Evolutionary conservation across 768 basidiomycete species (phyloP).

Genomic region (Russula lepida): DNA sequence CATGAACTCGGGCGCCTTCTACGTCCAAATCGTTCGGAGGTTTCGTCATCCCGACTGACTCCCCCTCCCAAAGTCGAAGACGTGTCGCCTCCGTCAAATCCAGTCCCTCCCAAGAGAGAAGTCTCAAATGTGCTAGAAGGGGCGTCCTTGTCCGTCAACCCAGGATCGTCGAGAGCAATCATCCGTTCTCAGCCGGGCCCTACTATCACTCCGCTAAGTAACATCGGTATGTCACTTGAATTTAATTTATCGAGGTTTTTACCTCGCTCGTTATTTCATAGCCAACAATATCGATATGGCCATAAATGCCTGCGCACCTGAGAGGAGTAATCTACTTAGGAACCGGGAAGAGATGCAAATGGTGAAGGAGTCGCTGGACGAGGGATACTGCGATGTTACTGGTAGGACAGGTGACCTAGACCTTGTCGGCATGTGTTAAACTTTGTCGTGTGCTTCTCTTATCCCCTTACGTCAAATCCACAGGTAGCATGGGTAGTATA

Average conservation of each 20-base stretch:
- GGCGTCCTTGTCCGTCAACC: neutral
- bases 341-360: slow-evolving; percentile 62
- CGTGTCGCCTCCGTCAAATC: neutral
- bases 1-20: slow-evolving; percentile 9
- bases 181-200: slow-evolving; percentile 18
- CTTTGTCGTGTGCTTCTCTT: neutral
- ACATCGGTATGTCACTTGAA: slow-evolving; percentile 31
- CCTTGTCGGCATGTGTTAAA: slow-evolving; percentile 42
- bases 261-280: slow-evolving; percentile 4
- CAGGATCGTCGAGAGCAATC: slow-evolving; percentile 6
- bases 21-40: neutral
- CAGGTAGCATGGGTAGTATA: slow-evolving; percentile 6
- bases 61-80: neutral
- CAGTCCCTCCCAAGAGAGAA: neutral
- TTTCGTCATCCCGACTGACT: neutral
- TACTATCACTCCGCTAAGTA: slow-evolving; percentile 34
- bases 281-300: slow-evolving; percentile 33
- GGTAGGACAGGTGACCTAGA: slow-evolving; percentile 54
- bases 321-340: slow-evolving; percentile 50
- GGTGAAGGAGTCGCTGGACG: slow-evolving; percentile 67
- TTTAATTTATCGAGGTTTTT: neutral
- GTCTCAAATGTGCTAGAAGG: neutral
- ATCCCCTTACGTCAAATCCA: neutral
- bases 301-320: slow-evolving; percentile 68
- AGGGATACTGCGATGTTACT: slow-evolving; percentile 76